A percentile compares a stretch with the other conserved stretches of the same genome.
These are phyloP conservation scores for Phytophthora lateralis DNA, from an alignment of 352 stramenopile genomes.

Conservation along the genomic window DNA sequence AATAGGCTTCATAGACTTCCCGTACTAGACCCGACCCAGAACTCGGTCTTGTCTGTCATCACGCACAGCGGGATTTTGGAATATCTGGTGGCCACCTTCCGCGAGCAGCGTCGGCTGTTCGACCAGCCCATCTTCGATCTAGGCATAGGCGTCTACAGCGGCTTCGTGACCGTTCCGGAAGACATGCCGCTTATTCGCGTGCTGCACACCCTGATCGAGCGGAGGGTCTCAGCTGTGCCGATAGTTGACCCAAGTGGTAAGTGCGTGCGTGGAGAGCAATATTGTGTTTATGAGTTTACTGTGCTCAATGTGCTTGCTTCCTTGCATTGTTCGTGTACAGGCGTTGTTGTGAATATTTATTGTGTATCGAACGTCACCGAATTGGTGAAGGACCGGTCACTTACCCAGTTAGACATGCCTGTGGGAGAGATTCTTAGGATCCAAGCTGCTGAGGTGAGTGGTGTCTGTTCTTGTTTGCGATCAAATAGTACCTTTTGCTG, in stretches of 20 bases:
- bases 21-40: slow-evolving; percentile 94
- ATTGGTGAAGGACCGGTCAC: slow-evolving; percentile 87
- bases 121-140: slow-evolving; percentile 97
- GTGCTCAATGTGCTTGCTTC: slow-evolving; percentile 2
- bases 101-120: slow-evolving; percentile 96
- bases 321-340: slow-evolving; percentile 27
- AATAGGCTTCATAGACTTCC: slow-evolving; percentile 93
- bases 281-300: slow-evolving; percentile 3
- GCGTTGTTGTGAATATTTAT: slow-evolving; percentile 93
- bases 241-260: slow-evolving; percentile 85
- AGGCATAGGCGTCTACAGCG: slow-evolving; percentile 94
- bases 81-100: slow-evolving; percentile 96
- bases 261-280: slow-evolving; percentile 8
- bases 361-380: slow-evolving; percentile 91
- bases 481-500: slow-evolving; percentile 1
- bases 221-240: slow-evolving; percentile 80
- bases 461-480: background rate
- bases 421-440: slow-evolving; percentile 88
- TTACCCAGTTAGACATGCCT: slow-evolving; percentile 90
- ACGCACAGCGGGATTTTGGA: slow-evolving; percentile 95
- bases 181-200: slow-evolving; percentile 95
- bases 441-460: slow-evolving; percentile 80
- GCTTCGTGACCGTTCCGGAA: slow-evolving; percentile 92
- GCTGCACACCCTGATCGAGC: slow-evolving; percentile 87
- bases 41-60: slow-evolving; percentile 93